phyloP scores from a whole-genome alignment of 2,329 filamentous ascomycete genomes.

The Incumbomyces lentus region DNA sequence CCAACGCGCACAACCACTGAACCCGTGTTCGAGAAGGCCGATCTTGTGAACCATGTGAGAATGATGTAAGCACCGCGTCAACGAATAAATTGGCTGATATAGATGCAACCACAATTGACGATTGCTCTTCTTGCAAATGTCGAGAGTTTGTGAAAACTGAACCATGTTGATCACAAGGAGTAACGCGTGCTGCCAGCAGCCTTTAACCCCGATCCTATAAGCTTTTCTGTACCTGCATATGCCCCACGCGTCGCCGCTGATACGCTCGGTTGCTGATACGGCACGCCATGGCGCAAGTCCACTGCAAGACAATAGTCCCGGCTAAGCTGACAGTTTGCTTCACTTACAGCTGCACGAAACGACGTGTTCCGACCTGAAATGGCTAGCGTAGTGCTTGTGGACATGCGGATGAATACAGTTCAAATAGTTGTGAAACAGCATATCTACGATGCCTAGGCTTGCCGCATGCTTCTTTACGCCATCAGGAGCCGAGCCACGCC shows the following conservation, averaged over 20 bases:
- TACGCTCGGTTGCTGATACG: no score
- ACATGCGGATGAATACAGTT: background rate
- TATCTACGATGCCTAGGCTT: background rate
- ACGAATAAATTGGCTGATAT: background rate
- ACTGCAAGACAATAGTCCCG: no score
- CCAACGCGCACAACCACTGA: no score
- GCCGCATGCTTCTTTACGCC: slow-evolving; percentile 4
- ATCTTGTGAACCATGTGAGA: background rate
- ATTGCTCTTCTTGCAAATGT: background rate
- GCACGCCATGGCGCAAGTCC: no score
- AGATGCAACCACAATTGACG: background rate
- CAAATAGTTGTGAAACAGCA: slow-evolving; percentile 3
- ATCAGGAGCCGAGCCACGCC: no score
- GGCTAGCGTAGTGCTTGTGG: background rate
- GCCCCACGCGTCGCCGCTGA: no score
- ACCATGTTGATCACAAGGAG: background rate
- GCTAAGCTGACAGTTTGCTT: no score
- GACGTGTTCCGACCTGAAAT: no score
- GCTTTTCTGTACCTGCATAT: background rate
- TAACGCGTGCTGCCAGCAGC: background rate
- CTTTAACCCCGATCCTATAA: no score
- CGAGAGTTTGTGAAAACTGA: background rate
- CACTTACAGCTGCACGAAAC: no score
- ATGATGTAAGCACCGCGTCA: background rate
- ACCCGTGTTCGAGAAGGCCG: background rate